Evolutionary conservation across 169 alveolate genomes (phyloP), one percentile per base, ranked within the genome.

Genomic region (Neospora caninum): DNA sequence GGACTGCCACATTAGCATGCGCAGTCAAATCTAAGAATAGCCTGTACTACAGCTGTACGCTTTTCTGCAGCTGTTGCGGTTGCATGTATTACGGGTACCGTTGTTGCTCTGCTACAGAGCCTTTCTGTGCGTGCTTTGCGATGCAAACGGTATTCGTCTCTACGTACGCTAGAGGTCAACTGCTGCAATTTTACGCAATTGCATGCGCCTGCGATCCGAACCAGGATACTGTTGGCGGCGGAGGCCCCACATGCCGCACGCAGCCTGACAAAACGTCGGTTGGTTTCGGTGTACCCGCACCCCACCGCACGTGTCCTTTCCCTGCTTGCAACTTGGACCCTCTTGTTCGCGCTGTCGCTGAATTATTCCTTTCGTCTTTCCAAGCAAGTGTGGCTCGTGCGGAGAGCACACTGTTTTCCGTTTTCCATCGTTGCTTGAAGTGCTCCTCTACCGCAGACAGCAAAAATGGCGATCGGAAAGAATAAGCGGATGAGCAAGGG

Each of bases 401-500:
- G 2, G 34, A 64, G 78, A 64, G 78, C 78, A 64, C 78, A 64
- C 78, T 64, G 78, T 64, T 64, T 64, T 64, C 78, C 78, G 78
- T 64, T 7, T 64, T 64, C 78, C 78, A 64, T 64, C 34, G 78
- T 64, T 64, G 78, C 78, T n/a, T 64, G 78, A 64, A 64, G 78
- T 64, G 78, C 34, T 20, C 0, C 29, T 64, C 34, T 25, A 64
- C 78, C 78, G 31, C 78, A 64, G 78, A 64, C 78, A 64, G 78
- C 34, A 64, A 88, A 87, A 54, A 99, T 99, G 99, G 99, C 99
- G 94, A 98, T 98, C 87, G 99, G 99, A 58, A 99, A 99, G 98
- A 98, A 98, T 96, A 98, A 98, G 94, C 97, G 99, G 96, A 98
- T 98, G 95, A 98, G 99, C 97, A 98, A 98, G 98, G 99, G 99